These are phyloP conservation scores for Tolypocladium album DNA, from an alignment of 2,329 filamentous ascomycete species.

Conservation along the genomic window DNA sequence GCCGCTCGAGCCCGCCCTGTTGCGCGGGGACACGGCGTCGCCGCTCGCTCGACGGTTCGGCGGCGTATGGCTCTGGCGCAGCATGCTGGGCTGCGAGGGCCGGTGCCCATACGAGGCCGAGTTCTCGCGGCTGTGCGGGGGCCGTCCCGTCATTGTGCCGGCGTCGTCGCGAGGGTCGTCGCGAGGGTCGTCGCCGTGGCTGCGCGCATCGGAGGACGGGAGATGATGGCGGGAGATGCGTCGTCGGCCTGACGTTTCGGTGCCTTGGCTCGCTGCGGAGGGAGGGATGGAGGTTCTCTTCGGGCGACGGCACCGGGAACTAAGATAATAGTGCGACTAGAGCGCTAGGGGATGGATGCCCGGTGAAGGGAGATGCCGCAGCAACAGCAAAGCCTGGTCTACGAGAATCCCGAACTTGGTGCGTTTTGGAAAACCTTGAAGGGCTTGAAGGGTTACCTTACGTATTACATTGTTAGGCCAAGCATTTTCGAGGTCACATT, in stretches of 20 bases:
- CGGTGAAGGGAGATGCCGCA: not conserved
- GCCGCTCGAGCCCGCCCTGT: not conserved
- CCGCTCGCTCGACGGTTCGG: constrained; percentile 11
- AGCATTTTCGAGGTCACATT: not conserved
- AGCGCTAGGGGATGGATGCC: not conserved
- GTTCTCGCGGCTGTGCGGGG: constrained; percentile 17
- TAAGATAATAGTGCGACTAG: not conserved
- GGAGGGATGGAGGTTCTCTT: not conserved
- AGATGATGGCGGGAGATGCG: not conserved
- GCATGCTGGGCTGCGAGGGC: constrained; percentile 31
- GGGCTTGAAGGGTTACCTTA: not conserved
- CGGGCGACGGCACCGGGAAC: not conserved
- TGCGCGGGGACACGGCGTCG: constrained; percentile 3
- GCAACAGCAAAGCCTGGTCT: not conserved
- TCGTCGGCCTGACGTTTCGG: not conserved
- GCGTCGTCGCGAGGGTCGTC: not conserved
- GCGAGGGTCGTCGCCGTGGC: not conserved
- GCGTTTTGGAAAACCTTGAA: not conserved
- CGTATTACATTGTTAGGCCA: not conserved
- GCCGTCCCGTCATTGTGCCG: constrained; percentile 13
- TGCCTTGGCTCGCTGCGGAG: not conserved
- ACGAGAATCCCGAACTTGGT: not conserved
- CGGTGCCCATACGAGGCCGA: constrained; percentile 19
- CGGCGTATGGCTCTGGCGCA: constrained; percentile 33
- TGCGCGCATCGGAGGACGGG: not conserved